Evolutionary conservation across 176 grass and related monocot species (phyloP).

Genomic region (Aegilops longissima): DNA sequence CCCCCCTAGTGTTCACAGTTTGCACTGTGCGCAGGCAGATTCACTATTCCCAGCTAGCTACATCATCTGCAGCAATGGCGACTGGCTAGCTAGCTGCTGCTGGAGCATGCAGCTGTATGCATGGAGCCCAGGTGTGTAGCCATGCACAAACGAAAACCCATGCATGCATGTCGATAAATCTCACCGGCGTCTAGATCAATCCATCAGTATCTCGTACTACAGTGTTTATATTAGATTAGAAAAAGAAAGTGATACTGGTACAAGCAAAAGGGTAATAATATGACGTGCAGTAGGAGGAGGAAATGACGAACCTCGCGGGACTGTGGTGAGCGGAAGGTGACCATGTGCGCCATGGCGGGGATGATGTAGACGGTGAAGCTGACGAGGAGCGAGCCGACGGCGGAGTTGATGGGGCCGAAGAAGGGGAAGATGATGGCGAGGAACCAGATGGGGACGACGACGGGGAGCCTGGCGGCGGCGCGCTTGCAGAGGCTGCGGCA

Average conservation of each 20-base stretch:
- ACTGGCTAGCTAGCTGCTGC: background rate
- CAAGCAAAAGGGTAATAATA: no score
- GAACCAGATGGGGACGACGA: slow-evolving; percentile 97
- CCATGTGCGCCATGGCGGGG: slow-evolving; percentile 80
- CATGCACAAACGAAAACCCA: slow-evolving; percentile 18
- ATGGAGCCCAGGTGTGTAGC: slow-evolving; percentile 38
- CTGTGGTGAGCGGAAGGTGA: slow-evolving; percentile 77
- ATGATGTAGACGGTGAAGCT: slow-evolving; percentile 99
- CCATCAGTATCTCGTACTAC: no score
- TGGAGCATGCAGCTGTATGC: background rate
- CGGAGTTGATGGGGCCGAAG: slow-evolving; percentile 97
- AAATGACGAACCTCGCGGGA: slow-evolving; percentile 58
- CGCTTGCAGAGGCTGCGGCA: slow-evolving; percentile 88
- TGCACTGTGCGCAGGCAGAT: background rate
- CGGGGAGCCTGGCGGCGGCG: slow-evolving; percentile 83
- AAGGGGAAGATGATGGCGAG: slow-evolving; percentile 98
- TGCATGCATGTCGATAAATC: background rate
- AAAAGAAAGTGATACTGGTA: no score
- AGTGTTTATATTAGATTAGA: no score
- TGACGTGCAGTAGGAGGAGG: no score
- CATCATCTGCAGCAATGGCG: background rate
- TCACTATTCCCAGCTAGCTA: slow-evolving; percentile 3
- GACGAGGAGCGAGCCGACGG: slow-evolving; percentile 84
- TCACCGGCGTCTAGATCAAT: background rate
- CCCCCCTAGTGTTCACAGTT: background rate